Evolutionary conservation across 1,284 basidiomycete genomes (phyloP).

Genomic region (Gymnopus androsaceus): DNA sequence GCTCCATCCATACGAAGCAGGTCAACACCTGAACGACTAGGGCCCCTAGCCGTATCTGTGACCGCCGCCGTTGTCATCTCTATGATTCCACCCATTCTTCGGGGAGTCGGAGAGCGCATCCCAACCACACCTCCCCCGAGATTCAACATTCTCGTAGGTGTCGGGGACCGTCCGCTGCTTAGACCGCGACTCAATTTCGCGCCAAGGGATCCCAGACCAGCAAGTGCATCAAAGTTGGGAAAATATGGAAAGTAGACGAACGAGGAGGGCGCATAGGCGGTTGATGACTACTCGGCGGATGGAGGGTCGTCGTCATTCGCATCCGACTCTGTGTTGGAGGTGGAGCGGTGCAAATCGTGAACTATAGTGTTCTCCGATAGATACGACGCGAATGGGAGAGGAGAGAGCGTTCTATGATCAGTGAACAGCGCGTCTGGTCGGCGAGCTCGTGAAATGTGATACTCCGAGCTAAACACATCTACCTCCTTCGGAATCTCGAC

Average conservation of each 20-base stretch:
- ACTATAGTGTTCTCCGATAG: background rate
- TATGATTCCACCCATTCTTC: background rate
- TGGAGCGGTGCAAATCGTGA: background rate
- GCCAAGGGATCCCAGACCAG: background rate
- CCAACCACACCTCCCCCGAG: background rate
- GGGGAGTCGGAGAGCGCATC: constrained; percentile 1
- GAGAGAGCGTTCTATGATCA: constrained; percentile 1
- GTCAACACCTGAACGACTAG: background rate
- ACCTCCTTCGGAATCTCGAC: background rate
- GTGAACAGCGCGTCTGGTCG: background rate
- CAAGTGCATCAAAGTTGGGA: constrained; percentile 10
- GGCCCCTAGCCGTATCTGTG: background rate
- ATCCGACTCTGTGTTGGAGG: background rate
- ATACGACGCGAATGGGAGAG: constrained; percentile 5
- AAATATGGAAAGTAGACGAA: constrained; percentile 8
- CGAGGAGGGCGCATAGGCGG: constrained; percentile 6
- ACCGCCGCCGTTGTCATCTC: background rate
- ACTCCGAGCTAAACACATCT: background rate
- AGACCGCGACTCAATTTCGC: constrained; percentile 4
- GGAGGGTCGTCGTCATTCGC: no score
- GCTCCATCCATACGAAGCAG: background rate
- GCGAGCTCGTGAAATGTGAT: background rate
- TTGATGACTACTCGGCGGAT: no score
- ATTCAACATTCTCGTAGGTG: background rate
- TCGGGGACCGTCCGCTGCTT: background rate